Conservation (phyloP, 176 grass and related monocot species). For the Otatea glauca region DNA sequence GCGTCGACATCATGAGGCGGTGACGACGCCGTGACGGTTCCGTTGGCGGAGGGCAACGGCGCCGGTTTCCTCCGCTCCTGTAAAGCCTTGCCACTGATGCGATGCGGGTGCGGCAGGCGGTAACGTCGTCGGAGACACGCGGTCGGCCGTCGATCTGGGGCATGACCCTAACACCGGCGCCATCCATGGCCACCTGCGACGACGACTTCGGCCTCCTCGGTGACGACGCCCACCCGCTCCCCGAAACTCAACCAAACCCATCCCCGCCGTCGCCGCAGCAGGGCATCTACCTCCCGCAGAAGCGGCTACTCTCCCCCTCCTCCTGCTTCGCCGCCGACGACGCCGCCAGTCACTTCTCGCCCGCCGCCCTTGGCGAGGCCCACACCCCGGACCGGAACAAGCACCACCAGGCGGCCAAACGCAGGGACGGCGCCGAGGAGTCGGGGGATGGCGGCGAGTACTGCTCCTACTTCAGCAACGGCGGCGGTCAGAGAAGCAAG, state of each 20-base stretch:
- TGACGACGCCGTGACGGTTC: background rate
- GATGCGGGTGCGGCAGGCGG: background rate
- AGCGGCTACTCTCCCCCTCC: background rate
- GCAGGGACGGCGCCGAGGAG: conserved; percentile 33
- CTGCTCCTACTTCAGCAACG: conserved; percentile 27
- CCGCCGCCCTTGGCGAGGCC: too few species aligned
- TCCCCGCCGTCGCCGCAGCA: background rate
- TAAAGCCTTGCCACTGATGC: background rate
- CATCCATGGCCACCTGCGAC: conserved; percentile 50
- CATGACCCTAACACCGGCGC: background rate
- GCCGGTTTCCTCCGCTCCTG: background rate
- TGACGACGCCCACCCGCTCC: conserved; percentile 28
- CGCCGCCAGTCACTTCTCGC: conserved; percentile 8
- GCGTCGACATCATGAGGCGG: background rate
- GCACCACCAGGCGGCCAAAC: conserved; percentile 11
- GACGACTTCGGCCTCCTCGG: conserved; percentile 47
- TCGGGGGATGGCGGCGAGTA: conserved; percentile 37
- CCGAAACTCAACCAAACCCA: background rate
- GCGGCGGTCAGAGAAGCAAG: background rate
- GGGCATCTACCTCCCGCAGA: background rate
- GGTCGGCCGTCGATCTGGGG: too few species aligned
- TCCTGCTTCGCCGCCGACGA: background rate
- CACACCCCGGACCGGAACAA: background rate
- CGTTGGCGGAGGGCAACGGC: background rate
- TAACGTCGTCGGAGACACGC: background rate